These are phyloP conservation scores for Euphorbia pulcherrima DNA, from an alignment of 345 rosid species.

Conservation along the genomic window DNA sequence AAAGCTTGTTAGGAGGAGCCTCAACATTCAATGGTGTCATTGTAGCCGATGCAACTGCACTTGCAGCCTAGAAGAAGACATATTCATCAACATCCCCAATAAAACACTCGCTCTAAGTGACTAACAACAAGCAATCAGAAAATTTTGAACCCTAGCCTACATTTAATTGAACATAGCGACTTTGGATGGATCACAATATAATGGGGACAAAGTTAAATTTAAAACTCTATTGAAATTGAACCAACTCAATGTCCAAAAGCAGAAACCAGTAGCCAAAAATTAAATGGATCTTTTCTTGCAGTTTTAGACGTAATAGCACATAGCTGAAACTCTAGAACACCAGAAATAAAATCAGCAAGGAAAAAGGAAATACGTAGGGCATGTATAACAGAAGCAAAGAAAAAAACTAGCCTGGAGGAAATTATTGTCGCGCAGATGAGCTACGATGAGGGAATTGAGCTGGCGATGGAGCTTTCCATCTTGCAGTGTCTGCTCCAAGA, in stretches of 20 bases:
- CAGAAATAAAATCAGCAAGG: not conserved
- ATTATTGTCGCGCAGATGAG: conserved; percentile 77
- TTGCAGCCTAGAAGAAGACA: conserved; percentile 54
- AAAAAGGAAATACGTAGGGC: not conserved
- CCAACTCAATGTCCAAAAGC: not conserved
- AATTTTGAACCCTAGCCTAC: not conserved
- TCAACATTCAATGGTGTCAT: conserved; percentile 73
- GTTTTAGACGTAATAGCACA: not conserved
- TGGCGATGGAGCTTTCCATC: conserved; percentile 65
- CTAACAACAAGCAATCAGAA: not conserved
- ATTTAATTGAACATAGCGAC: conserved; percentile 1
- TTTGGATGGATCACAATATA: not conserved
- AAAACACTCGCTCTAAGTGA: not conserved
- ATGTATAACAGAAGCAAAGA: not conserved
- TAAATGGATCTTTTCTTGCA: not conserved
- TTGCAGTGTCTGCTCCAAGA: conserved; percentile 60
- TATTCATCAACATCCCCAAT: not conserved
- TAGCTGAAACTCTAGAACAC: not conserved
- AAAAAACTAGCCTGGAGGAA: conserved; percentile 45
- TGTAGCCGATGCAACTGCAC: conserved; percentile 69
- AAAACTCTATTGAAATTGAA: not conserved
- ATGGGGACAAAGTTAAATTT: not conserved
- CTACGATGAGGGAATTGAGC: conserved; percentile 72
- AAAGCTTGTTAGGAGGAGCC: conserved; percentile 63
- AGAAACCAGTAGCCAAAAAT: not conserved